These are phyloP conservation scores for Batkoa obscura DNA, from an alignment of 371 early-diverging fungal genomes.

Conservation along the genomic window DNA sequence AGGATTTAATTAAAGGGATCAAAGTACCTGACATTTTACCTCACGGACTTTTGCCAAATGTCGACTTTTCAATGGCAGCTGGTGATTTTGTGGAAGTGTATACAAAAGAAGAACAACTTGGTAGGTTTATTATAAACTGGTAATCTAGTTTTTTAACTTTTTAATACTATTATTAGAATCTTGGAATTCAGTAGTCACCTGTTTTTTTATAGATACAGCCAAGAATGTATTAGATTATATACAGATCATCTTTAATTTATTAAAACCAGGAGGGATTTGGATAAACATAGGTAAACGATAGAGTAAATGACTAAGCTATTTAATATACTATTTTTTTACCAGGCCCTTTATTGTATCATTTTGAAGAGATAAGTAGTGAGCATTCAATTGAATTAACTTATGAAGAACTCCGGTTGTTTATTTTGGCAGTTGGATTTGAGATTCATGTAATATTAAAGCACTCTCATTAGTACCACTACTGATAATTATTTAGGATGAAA, in stretches of 20 bases:
- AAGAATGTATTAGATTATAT: slow-evolving; percentile 76
- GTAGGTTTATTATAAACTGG: slow-evolving; percentile 13
- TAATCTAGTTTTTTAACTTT: neutral
- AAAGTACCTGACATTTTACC: slow-evolving; percentile 68
- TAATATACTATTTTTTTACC: neutral
- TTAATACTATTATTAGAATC: slow-evolving; percentile 16
- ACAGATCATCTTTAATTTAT: slow-evolving; percentile 46
- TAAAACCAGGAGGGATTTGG: slow-evolving; percentile 81
- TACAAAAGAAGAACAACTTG: slow-evolving; percentile 20
- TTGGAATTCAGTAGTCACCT: slow-evolving; percentile 82
- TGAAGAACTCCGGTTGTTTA: slow-evolving; percentile 42
- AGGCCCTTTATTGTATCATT: slow-evolving; percentile 87
- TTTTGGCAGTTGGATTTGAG: neutral
- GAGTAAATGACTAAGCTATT: neutral
- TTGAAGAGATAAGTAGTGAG: slow-evolving; percentile 60
- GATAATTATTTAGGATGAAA: neutral
- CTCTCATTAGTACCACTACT: neutral
- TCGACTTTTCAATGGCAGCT: slow-evolving; percentile 86
- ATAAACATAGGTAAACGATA: slow-evolving; percentile 60
- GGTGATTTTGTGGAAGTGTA: slow-evolving; percentile 92
- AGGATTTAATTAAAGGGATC: slow-evolving; percentile 41
- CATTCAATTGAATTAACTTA: slow-evolving; percentile 68
- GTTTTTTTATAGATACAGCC: slow-evolving; percentile 94
- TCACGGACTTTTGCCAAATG: slow-evolving; percentile 31
- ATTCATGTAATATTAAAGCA: neutral